Conservation (phyloP, 257 asterid species). For the Echium plantagineum region DNA sequence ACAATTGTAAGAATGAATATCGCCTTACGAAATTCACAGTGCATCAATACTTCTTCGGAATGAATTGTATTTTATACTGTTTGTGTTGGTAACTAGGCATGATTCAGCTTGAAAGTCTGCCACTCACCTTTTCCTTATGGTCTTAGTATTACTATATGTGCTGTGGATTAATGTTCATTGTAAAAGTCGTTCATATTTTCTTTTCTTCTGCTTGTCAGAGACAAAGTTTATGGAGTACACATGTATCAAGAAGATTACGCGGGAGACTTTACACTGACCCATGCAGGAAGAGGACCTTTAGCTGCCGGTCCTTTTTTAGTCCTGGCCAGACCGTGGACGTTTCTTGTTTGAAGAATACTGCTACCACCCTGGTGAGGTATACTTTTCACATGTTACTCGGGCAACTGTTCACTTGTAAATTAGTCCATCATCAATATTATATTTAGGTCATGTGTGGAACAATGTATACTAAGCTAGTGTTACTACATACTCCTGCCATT, state of each 20-base stretch:
- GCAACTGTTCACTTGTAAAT: neutral
- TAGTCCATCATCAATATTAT: too few species aligned
- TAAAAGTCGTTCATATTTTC: constrained; percentile 8
- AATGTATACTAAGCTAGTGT: neutral
- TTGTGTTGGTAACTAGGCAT: neutral
- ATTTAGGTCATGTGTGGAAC: neutral
- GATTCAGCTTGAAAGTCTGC: neutral
- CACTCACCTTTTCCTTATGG: neutral
- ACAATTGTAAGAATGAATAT: neutral
- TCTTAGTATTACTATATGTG: neutral
- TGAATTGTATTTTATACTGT: neutral
- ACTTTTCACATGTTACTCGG: neutral
- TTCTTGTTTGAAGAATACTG: constrained; percentile 40
- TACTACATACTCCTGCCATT: neutral
- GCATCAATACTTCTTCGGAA: neutral
- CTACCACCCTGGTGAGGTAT: constrained; percentile 56
- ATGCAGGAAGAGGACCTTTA: constrained; percentile 30
- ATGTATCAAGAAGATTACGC: constrained; percentile 31
- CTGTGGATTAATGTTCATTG: neutral
- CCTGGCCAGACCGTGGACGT: constrained; percentile 37
- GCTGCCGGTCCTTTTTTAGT: constrained; percentile 55
- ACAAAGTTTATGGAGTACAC: constrained; percentile 45
- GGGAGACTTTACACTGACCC: constrained; percentile 31
- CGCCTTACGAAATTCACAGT: neutral
- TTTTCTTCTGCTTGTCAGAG: constrained; percentile 34